Conservation (phyloP, 768 basidiomycete species). For the Cantharellus anzutake region DNA sequence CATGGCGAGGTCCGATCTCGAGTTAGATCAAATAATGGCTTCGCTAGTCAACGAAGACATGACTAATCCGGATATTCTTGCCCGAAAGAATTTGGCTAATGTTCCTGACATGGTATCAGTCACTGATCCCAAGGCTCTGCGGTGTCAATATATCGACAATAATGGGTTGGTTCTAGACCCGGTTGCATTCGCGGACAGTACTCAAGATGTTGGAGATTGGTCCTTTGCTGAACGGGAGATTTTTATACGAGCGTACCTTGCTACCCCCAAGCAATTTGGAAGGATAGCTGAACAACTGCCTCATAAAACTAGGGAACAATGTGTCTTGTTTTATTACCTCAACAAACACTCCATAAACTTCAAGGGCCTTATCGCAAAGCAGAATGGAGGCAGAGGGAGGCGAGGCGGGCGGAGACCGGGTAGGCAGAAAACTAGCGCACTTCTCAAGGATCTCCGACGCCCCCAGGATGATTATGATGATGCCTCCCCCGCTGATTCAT, state of each 20-base stretch:
- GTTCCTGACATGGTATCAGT: constrained; percentile 86
- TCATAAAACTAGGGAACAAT: constrained; percentile 74
- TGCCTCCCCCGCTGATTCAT: constrained; percentile 5
- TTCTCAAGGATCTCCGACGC: constrained; percentile 49
- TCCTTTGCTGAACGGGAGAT: constrained; percentile 62
- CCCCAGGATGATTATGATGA: constrained; percentile 4
- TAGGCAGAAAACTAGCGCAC: constrained; percentile 65
- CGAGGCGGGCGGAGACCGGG: constrained; percentile 30
- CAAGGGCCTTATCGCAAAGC: constrained; percentile 48
- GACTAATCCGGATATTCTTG: constrained; percentile 82
- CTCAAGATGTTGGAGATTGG: constrained; percentile 64
- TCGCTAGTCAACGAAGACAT: constrained; percentile 81
- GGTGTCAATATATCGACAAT: constrained; percentile 64
- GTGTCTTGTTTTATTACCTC: constrained; percentile 85
- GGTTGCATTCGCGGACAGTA: constrained; percentile 46
- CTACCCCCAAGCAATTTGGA: constrained; percentile 90
- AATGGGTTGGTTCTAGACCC: constrained; percentile 66
- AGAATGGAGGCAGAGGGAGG: constrained; percentile 46
- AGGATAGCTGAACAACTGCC: constrained; percentile 62
- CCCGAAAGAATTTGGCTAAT: constrained; percentile 61
- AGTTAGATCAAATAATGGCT: constrained; percentile 96
- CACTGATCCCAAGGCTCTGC: constrained; percentile 31
- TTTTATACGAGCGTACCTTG: constrained; percentile 66
- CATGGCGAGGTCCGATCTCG: constrained; percentile 82
- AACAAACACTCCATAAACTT: constrained; percentile 89